A percentile compares a stretch with the other conserved stretches of the same genome.
phyloP scores from a whole-genome alignment of 768 basidiomycete species.

The Pulveroboletus sp. region DNA sequence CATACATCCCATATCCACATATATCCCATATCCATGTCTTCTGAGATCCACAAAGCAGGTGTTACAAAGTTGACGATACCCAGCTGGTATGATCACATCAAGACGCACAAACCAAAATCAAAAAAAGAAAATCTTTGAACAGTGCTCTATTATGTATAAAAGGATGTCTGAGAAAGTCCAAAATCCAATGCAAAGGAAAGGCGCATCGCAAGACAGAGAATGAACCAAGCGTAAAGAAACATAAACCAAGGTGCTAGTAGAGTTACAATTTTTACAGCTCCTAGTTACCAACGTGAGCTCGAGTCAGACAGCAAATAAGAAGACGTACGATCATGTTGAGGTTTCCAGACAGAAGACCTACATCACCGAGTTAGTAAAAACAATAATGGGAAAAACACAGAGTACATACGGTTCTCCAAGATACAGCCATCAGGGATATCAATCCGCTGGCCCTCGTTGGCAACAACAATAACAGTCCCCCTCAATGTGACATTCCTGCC shows the following conservation, averaged over 20 bases:
- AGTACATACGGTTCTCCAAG: conserved; percentile 58
- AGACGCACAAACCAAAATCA: neutral
- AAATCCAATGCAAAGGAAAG: conserved; percentile 15
- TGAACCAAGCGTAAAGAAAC: conserved; percentile 7
- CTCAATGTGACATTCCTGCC: conserved; percentile 62
- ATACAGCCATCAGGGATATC: conserved; percentile 74
- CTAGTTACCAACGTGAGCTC: conserved; percentile 15
- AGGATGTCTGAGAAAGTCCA: conserved; percentile 17
- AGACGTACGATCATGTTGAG: conserved; percentile 64
- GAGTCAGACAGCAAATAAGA: neutral
- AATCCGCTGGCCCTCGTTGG: conserved; percentile 74
- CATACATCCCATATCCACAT: too few species aligned
- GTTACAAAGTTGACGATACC: neutral
- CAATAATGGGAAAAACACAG: neutral
- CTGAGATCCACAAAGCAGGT: too few species aligned
- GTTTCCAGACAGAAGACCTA: conserved; percentile 71
- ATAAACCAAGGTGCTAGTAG: neutral
- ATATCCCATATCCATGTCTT: too few species aligned
- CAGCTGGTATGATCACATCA: conserved; percentile 1
- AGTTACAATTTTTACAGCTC: conserved; percentile 25
- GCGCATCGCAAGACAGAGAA: neutral
- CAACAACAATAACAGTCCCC: conserved; percentile 72
- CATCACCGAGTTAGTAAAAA: conserved; percentile 13
- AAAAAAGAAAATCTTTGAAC: neutral
- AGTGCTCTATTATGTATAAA: conserved; percentile 14